Conservation (phyloP, 768 basidiomycete species). For the Phylloporus sp. region DNA sequence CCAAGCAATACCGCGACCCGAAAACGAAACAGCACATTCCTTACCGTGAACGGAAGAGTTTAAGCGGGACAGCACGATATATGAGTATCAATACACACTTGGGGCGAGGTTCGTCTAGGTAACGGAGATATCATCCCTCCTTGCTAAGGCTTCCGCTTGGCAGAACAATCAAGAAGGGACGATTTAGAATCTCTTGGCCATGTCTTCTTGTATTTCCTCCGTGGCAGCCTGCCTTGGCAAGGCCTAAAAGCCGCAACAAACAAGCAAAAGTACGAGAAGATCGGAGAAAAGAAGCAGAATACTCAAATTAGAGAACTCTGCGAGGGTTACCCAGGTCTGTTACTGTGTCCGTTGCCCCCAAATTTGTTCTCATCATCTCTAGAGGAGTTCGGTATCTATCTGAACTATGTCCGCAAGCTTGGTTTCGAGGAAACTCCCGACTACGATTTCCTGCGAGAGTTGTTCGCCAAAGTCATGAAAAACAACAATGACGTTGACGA, state of each 20-base stretch:
- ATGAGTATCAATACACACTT: constrained; percentile 99
- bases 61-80: constrained; percentile 96
- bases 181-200: constrained; percentile 99
- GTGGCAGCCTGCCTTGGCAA: constrained; percentile 98
- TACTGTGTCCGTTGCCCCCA: neutral
- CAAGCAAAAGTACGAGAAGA: constrained; percentile 99
- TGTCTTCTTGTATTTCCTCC: constrained; percentile 99
- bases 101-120: constrained; percentile 68
- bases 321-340: constrained; percentile 88
- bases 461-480: constrained; percentile 93
- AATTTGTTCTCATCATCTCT: constrained; percentile 11
- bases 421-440: constrained; percentile 99
- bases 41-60: constrained; percentile 95
- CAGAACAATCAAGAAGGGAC: constrained; percentile 91
- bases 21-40: constrained; percentile 99
- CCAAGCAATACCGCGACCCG: constrained; percentile 98
- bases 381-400: constrained; percentile 99
- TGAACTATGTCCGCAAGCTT: constrained; percentile 98
- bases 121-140: neutral
- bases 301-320: constrained; percentile 96
- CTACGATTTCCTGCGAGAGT: constrained; percentile 94
- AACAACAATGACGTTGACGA: constrained; percentile 89
- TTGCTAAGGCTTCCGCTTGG: constrained; percentile 1
- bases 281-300: constrained; percentile 99
- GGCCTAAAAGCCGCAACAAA: constrained; percentile 99